These are phyloP conservation scores for Rhypophila decipiens DNA, from an alignment of 495 filamentous ascomycete species.

Conservation along the genomic window DNA sequence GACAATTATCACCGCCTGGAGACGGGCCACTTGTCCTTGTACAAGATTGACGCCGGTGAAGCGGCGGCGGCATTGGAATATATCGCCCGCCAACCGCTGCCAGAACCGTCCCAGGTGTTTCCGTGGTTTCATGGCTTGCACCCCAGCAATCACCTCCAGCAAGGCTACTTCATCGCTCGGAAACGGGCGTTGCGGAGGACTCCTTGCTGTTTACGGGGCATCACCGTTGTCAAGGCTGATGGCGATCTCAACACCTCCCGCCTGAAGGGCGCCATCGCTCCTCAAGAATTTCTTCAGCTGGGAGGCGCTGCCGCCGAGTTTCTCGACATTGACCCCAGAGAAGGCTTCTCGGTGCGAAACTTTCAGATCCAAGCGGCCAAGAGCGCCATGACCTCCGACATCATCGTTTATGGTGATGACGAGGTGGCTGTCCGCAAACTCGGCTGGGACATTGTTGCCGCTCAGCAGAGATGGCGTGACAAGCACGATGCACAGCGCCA, in stretches of 20 bases:
- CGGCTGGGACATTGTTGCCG: slow-evolving; percentile 64
- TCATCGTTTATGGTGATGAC: slow-evolving; percentile 83
- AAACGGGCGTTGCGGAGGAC: slow-evolving; percentile 63
- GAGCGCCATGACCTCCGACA: slow-evolving; percentile 79
- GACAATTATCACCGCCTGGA: slow-evolving; percentile 51
- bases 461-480: slow-evolving; percentile 67
- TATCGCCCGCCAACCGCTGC: slow-evolving; percentile 67
- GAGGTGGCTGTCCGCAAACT: slow-evolving; percentile 54
- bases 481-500: slow-evolving; percentile 51
- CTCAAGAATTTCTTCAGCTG: slow-evolving; percentile 65
- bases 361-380: slow-evolving; percentile 97
- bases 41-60: slow-evolving; percentile 61
- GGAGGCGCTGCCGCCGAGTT: slow-evolving; percentile 44
- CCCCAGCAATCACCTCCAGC: slow-evolving; percentile 77
- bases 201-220: slow-evolving; percentile 72
- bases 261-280: slow-evolving; percentile 77
- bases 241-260: slow-evolving; percentile 67
- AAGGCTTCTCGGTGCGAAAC: slow-evolving; percentile 81
- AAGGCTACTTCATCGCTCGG: slow-evolving; percentile 78
- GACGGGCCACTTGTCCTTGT: slow-evolving; percentile 55
- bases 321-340: slow-evolving; percentile 70
- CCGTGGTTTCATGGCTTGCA: slow-evolving; percentile 99
- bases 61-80: slow-evolving; percentile 70
- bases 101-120: slow-evolving; percentile 77
- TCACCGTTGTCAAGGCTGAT: slow-evolving; percentile 85